These are phyloP conservation scores for Triticum timopheevii DNA, from an alignment of 176 grass and related monocot species.

Conservation along the genomic window DNA sequence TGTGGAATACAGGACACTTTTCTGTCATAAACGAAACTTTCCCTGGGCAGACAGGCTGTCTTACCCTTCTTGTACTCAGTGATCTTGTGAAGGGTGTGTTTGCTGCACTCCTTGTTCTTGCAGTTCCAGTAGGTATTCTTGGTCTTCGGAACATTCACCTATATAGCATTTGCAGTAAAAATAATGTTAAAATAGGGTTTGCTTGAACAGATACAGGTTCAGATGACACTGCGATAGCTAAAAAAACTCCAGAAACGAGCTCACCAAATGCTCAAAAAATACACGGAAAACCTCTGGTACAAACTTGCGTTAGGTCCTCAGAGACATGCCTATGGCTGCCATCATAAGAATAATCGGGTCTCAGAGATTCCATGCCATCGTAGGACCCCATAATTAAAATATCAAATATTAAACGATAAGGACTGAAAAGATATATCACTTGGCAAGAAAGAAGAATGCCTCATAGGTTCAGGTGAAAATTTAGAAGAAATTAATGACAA, in stretches of 20 bases:
- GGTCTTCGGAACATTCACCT: constrained; percentile 95
- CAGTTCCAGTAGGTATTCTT: constrained; percentile 89
- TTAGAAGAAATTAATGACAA: neutral
- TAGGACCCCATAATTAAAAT: neutral
- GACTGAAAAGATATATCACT: neutral
- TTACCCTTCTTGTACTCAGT: constrained; percentile 97
- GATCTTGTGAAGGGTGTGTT: constrained; percentile 94
- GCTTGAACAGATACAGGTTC: neutral
- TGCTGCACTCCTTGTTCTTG: constrained; percentile 84
- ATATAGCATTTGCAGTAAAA: neutral
- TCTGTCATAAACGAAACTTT: constrained; percentile 76
- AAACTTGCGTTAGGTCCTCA: neutral
- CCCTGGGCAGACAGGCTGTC: constrained; percentile 86
- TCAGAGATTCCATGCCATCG: constrained; percentile 42
- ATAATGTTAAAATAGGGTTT: neutral
- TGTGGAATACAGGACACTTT: constrained; percentile 96
- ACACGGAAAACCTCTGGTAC: neutral
- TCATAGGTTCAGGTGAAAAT: neutral
- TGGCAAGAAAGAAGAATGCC: neutral
- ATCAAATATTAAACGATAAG: neutral
- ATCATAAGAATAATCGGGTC: constrained; percentile 34
- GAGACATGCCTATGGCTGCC: constrained; percentile 27
- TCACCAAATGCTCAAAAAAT: neutral
- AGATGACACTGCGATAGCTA: neutral
- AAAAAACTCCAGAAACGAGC: neutral